These are phyloP conservation scores for Parathielavia hyrcaniae DNA, from an alignment of 495 filamentous ascomycete species.

Conservation along the genomic window DNA sequence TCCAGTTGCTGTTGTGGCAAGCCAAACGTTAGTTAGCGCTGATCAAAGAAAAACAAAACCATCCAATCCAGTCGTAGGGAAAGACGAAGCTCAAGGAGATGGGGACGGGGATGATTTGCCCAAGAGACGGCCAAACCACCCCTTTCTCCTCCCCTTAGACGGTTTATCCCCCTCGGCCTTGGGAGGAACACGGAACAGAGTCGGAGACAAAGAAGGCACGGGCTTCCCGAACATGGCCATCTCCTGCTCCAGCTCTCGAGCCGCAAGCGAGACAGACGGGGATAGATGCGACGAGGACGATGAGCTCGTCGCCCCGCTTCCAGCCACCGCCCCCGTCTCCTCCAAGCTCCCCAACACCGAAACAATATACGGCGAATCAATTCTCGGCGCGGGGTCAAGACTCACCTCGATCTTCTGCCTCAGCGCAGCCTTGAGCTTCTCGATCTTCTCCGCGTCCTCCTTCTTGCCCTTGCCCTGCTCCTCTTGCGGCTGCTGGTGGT, in stretches of 20 bases:
- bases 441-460: slow-evolving; percentile 46
- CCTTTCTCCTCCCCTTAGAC: background rate
- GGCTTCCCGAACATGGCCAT: no score
- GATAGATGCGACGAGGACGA: background rate
- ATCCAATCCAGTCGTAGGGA: background rate
- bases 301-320: background rate
- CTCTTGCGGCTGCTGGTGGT: background rate
- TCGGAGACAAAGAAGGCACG: no score
- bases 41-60: background rate
- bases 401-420: slow-evolving; percentile 46
- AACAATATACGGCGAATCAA: slow-evolving; percentile 15
- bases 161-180: background rate
- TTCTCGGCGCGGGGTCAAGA: slow-evolving; percentile 14
- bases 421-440: slow-evolving; percentile 44
- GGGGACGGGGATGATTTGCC: background rate
- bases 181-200: background rate
- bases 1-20: slow-evolving; percentile 40
- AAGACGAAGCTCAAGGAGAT: background rate
- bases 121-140: slow-evolving; percentile 2
- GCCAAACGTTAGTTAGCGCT: background rate
- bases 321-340: background rate
- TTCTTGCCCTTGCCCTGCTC: slow-evolving; percentile 35
- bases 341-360: background rate
- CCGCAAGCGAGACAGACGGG: background rate
- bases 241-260: background rate